Evolutionary conservation across 1,139 yeast species (phyloP).

Genomic region (Magnusiomyces paraingens): DNA sequence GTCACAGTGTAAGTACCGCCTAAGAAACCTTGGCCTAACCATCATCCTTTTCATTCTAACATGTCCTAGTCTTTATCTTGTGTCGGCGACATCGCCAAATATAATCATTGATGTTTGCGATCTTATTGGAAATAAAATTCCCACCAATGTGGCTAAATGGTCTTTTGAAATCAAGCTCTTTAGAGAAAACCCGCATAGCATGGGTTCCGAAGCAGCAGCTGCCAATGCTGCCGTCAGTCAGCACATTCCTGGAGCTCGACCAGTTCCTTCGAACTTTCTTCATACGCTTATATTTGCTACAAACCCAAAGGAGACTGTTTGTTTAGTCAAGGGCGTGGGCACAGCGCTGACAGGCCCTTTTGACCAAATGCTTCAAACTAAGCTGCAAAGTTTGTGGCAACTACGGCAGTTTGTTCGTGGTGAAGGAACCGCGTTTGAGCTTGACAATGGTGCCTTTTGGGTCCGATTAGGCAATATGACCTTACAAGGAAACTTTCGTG

Average conservation of each 20-base stretch:
- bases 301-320: constrained; percentile 44
- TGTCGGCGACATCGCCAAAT: constrained; percentile 54
- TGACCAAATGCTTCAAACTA: constrained; percentile 37
- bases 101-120: constrained; percentile 63
- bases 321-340: constrained; percentile 41
- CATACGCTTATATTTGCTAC: constrained; percentile 55
- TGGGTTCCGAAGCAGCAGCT: constrained; percentile 6
- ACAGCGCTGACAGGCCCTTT: constrained; percentile 30
- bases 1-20: constrained; percentile 17
- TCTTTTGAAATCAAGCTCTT: constrained; percentile 56
- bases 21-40: background rate
- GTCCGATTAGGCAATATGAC: constrained; percentile 63
- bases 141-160: constrained; percentile 57
- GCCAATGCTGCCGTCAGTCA: constrained; percentile 4
- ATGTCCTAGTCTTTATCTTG: constrained; percentile 42
- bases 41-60: background rate
- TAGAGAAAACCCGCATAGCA: constrained; percentile 42
- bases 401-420: constrained; percentile 68
- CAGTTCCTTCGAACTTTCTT: constrained; percentile 43
- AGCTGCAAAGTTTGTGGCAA: constrained; percentile 67
- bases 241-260: constrained; percentile 4
- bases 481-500: constrained; percentile 68
- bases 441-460: constrained; percentile 33
- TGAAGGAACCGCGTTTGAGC: constrained; percentile 57
- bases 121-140: constrained; percentile 56